phyloP scores from a whole-genome alignment of 2,329 filamentous ascomycete genomes.

The Drechmeria coniospora region DNA sequence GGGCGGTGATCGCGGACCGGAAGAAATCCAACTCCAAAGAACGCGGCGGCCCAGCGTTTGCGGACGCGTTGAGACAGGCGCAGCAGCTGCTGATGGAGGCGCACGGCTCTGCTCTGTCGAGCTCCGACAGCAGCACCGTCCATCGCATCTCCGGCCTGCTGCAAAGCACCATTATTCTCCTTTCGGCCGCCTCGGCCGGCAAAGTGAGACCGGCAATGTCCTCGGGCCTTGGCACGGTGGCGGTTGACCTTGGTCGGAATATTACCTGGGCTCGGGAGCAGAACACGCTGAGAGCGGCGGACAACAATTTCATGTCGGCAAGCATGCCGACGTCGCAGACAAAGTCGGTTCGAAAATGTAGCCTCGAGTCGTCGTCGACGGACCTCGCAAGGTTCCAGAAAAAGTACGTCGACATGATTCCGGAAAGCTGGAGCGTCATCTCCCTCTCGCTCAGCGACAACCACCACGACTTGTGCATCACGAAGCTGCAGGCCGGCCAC shows the following conservation, averaged over 20 bases:
- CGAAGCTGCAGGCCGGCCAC: slow-evolving; percentile 61
- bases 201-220: slow-evolving; percentile 30
- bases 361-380: slow-evolving; percentile 29
- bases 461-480: slow-evolving; percentile 71
- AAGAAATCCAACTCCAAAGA: no score
- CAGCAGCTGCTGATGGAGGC: slow-evolving; percentile 51
- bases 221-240: slow-evolving; percentile 44
- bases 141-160: slow-evolving; percentile 48
- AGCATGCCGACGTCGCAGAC: slow-evolving; percentile 12
- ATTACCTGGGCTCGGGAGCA: slow-evolving; percentile 51
- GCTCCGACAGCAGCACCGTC: slow-evolving; percentile 42
- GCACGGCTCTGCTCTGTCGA: slow-evolving; percentile 38
- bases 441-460: slow-evolving; percentile 75
- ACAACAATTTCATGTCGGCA: background rate
- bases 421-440: slow-evolving; percentile 66
- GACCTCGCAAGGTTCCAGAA: slow-evolving; percentile 54
- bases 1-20: slow-evolving; percentile 10
- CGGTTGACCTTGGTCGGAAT: slow-evolving; percentile 55
- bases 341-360: slow-evolving; percentile 20
- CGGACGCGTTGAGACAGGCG: slow-evolving; percentile 46
- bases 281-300: slow-evolving; percentile 34
- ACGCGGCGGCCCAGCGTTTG: slow-evolving; percentile 25
- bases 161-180: slow-evolving; percentile 48
- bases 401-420: slow-evolving; percentile 76
- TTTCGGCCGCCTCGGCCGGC: slow-evolving; percentile 42